A percentile compares a stretch with the other conserved stretches of the same genome.
phyloP scores from a whole-genome alignment of 2,329 filamentous ascomycete genomes.

The Conoideocrella luteorostrata region DNA sequence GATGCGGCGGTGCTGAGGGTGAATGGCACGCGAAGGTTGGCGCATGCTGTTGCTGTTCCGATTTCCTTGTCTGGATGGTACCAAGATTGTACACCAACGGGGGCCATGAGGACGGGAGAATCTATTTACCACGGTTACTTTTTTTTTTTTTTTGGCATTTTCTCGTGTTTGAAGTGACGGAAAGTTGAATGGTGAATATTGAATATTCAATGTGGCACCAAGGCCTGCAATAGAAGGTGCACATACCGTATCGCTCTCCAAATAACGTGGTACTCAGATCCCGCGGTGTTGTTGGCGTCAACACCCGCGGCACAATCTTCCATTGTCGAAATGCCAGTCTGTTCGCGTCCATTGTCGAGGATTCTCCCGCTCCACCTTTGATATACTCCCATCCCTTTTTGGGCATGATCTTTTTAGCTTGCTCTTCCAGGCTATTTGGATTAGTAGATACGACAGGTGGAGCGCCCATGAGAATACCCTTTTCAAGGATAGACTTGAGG shows the following conservation, averaged over 20 bases:
- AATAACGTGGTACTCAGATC: conserved; percentile 48
- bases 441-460: conserved; percentile 52
- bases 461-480: conserved; percentile 41
- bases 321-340: conserved; percentile 48
- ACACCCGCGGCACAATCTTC: conserved; percentile 46
- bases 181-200: too few species aligned
- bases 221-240: too few species aligned
- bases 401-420: conserved; percentile 43
- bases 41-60: conserved; percentile 57
- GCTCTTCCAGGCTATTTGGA: conserved; percentile 47
- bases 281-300: conserved; percentile 36
- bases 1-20: conserved; percentile 60
- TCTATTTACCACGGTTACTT: too few species aligned
- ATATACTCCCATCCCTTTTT: conserved; percentile 52
- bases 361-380: conserved; percentile 55
- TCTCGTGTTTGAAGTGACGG: too few species aligned
- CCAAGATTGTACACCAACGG: conserved; percentile 62
- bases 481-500: conserved; percentile 42
- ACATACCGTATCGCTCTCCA: conserved; percentile 37
- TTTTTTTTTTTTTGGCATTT: too few species aligned
- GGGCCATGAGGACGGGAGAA: conserved; percentile 50
- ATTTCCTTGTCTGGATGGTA: conserved; percentile 61
- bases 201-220: too few species aligned
- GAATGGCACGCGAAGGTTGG: conserved; percentile 56
- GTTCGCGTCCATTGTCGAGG: conserved; percentile 55